Evolutionary conservation across 192 early-diverging fungal genomes (phyloP).

Genomic region (Chytriomyces hyalinus): DNA sequence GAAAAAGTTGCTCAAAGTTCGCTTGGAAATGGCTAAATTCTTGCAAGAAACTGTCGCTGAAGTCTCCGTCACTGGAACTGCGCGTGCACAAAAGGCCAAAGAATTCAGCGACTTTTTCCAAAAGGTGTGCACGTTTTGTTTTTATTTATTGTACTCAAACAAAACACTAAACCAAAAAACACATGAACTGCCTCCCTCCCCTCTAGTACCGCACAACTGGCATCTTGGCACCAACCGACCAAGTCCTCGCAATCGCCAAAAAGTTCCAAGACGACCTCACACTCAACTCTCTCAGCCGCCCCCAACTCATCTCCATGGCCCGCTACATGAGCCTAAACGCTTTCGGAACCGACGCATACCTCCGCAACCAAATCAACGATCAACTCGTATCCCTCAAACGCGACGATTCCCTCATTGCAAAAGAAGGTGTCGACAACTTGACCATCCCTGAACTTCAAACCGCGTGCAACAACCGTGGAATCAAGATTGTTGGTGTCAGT

Average conservation of each 20-base stretch:
- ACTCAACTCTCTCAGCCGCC: slow-evolving; percentile 88
- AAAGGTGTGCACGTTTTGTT: slow-evolving; percentile 64
- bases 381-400: slow-evolving; percentile 83
- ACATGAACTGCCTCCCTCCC: slow-evolving; percentile 18
- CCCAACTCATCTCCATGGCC: slow-evolving; percentile 93
- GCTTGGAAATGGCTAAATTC: slow-evolving; percentile 94
- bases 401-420: slow-evolving; percentile 87
- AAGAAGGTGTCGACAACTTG: slow-evolving; percentile 87
- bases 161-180: slow-evolving; percentile 34
- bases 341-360: slow-evolving; percentile 97
- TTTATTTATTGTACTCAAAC: slow-evolving; percentile 32
- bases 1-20: slow-evolving; percentile 86
- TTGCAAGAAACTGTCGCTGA: slow-evolving; percentile 95
- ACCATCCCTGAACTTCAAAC: slow-evolving; percentile 87
- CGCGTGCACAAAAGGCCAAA: slow-evolving; percentile 58
- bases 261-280: slow-evolving; percentile 95
- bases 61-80: slow-evolving; percentile 66
- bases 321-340: slow-evolving; percentile 94
- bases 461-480: slow-evolving; percentile 88
- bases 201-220: slow-evolving; percentile 77
- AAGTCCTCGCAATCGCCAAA: slow-evolving; percentile 81
- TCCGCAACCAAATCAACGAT: slow-evolving; percentile 90
- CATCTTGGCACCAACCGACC: slow-evolving; percentile 79
- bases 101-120: slow-evolving; percentile 79
- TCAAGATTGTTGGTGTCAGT: slow-evolving; percentile 85